Conservation (phyloP, 768 basidiomycete species). For the Podaxis rugospora region DNA sequence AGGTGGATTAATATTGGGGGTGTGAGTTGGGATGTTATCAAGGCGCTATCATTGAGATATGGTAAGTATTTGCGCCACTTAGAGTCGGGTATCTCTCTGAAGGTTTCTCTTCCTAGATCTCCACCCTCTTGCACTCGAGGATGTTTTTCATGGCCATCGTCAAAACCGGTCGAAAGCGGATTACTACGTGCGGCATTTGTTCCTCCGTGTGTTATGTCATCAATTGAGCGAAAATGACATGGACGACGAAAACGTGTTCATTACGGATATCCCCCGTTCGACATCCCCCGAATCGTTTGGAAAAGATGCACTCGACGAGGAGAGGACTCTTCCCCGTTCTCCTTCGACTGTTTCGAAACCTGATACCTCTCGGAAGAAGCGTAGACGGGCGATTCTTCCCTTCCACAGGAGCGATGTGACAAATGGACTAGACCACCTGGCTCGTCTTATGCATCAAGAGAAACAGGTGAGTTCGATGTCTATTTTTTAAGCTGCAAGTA, state of each 20-base stretch:
- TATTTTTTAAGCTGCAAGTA: background rate
- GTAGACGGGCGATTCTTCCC: constrained; percentile 20
- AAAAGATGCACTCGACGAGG: constrained; percentile 11
- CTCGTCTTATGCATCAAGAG: constrained; percentile 20
- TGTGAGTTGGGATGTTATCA: constrained; percentile 68
- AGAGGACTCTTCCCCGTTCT: background rate
- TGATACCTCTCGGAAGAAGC: background rate
- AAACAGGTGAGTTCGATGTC: constrained; percentile 16
- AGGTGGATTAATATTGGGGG: constrained; percentile 75
- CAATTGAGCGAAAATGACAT: constrained; percentile 31
- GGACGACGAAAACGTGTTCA: constrained; percentile 22
- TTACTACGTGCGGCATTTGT: constrained; percentile 68
- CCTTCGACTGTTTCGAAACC: background rate
- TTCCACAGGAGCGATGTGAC: constrained; percentile 15
- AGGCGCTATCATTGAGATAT: constrained; percentile 24
- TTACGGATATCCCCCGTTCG: constrained; percentile 26
- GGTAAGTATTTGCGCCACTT: background rate
- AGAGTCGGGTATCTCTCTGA: background rate
- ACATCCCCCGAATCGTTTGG: constrained; percentile 29
- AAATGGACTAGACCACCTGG: constrained; percentile 11
- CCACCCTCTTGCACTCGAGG: constrained; percentile 71
- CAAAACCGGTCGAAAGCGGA: constrained; percentile 64
- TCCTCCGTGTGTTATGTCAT: constrained; percentile 66
- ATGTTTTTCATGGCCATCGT: constrained; percentile 53
- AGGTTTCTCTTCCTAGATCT: constrained; percentile 36